Conservation (phyloP, 352 stramenopile species). For the Phytopythium kandeliae region DNA sequence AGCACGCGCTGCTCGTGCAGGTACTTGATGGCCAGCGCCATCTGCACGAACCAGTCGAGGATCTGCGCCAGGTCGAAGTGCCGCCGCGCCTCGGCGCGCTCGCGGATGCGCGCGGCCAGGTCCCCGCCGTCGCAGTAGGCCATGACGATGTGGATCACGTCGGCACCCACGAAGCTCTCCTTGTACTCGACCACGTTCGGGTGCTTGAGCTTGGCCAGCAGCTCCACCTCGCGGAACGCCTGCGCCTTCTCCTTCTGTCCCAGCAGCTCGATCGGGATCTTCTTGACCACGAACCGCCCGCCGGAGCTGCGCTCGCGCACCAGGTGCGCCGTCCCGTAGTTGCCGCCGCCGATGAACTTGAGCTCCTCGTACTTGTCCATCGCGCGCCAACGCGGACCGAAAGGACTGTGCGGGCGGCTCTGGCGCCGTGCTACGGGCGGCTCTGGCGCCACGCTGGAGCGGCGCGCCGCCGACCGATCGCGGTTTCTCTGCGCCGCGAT, state of each 20-base stretch:
- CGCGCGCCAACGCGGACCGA: too few species aligned
- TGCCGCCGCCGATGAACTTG: constrained; percentile 68
- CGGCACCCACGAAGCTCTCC: constrained; percentile 80
- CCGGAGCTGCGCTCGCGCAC: constrained; percentile 28
- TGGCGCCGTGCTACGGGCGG: background rate
- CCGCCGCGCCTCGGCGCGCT: constrained; percentile 8
- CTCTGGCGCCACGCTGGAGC: background rate
- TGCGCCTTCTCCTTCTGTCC: constrained; percentile 73
- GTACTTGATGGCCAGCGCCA: constrained; percentile 92
- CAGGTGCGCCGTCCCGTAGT: constrained; percentile 70
- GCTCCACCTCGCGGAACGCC: constrained; percentile 81
- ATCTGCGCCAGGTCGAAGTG: constrained; percentile 64
- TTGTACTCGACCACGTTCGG: constrained; percentile 95
- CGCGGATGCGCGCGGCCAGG: constrained; percentile 55
- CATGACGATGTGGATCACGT: constrained; percentile 93
- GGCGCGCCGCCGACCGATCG: too few species aligned
- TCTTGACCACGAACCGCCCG: constrained; percentile 69
- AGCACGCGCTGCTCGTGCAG: constrained; percentile 90
- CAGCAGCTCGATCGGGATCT: constrained; percentile 83
- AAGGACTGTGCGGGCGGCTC: too few species aligned
- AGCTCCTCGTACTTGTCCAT: constrained; percentile 81
- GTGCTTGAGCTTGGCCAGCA: constrained; percentile 88
- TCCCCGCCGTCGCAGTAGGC: constrained; percentile 93
- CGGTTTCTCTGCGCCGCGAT: background rate
- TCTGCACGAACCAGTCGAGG: constrained; percentile 91